These are phyloP conservation scores for Eragrostis nindensis DNA, from an alignment of 176 grass and related monocot genomes.

Conservation along the genomic window DNA sequence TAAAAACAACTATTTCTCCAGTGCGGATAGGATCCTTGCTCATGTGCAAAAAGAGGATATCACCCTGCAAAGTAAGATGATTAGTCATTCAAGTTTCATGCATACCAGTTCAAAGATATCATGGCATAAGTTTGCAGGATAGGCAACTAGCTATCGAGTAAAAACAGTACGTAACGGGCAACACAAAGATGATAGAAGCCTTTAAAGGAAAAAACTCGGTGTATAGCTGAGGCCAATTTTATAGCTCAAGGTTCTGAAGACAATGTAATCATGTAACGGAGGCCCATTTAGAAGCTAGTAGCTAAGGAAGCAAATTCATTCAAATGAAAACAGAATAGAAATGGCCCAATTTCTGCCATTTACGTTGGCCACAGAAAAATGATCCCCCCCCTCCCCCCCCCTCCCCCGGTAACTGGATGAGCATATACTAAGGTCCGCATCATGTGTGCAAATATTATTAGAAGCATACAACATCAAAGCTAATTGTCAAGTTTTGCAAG, in stretches of 20 bases:
- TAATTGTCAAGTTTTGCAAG: not conserved
- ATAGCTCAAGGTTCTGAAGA: not conserved
- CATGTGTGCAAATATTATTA: not conserved
- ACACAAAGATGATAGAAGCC: not conserved
- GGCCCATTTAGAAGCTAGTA: slow-evolving; percentile 1
- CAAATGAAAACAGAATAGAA: not conserved
- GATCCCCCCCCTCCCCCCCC: no score
- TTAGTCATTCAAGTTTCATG: slow-evolving; percentile 14
- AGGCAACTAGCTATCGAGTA: not conserved
- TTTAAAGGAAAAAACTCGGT: not conserved
- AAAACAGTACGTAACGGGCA: not conserved
- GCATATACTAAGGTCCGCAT: not conserved
- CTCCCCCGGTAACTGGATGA: not conserved
- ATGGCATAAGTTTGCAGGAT: not conserved
- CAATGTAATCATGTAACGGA: not conserved
- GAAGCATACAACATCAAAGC: not conserved
- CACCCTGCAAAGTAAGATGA: slow-evolving; percentile 59
- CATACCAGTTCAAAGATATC: not conserved
- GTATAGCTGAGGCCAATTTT: not conserved
- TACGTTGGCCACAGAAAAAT: not conserved
- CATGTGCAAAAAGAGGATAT: slow-evolving; percentile 77
- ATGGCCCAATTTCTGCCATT: not conserved
- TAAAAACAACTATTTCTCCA: slow-evolving; percentile 87
- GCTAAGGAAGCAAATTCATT: not conserved
- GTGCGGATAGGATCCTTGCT: slow-evolving; percentile 75